Conservation (phyloP, 306 rosid genomes). For the Trifolium fragiferum region DNA sequence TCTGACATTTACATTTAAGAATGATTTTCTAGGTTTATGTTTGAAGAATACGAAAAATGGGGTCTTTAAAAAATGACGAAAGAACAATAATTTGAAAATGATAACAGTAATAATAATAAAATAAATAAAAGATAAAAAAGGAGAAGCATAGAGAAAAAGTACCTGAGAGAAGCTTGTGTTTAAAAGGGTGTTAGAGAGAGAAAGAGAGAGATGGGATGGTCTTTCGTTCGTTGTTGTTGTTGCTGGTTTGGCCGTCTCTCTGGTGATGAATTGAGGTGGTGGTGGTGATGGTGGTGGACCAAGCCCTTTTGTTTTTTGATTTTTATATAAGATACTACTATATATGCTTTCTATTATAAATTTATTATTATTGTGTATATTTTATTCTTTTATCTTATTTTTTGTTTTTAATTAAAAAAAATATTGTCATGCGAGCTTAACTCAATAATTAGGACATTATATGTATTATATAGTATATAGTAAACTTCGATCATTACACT, state of each 20-base stretch:
- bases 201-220: background rate
- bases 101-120: background rate
- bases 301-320: constrained; percentile 26
- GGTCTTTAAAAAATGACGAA: constrained; percentile 35
- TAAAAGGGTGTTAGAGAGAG: constrained; percentile 1
- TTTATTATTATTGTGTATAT: constrained; percentile 11
- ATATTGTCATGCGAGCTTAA: no score
- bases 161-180: constrained; percentile 22
- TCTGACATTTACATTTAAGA: constrained; percentile 47
- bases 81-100: constrained; percentile 13
- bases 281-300: constrained; percentile 49
- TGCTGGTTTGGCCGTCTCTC: constrained; percentile 33
- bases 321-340: constrained; percentile 9
- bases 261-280: constrained; percentile 47
- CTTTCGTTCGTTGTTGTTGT: background rate
- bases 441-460: no score
- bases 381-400: background rate
- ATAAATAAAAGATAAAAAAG: background rate
- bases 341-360: constrained; percentile 19
- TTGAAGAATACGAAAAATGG: constrained; percentile 41
- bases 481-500: no score
- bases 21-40: constrained; percentile 18
- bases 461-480: no score
- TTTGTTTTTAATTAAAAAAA: no score
- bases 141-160: background rate